These are phyloP conservation scores for Neurospora africana DNA, from an alignment of 495 filamentous ascomycete genomes.

Conservation along the genomic window DNA sequence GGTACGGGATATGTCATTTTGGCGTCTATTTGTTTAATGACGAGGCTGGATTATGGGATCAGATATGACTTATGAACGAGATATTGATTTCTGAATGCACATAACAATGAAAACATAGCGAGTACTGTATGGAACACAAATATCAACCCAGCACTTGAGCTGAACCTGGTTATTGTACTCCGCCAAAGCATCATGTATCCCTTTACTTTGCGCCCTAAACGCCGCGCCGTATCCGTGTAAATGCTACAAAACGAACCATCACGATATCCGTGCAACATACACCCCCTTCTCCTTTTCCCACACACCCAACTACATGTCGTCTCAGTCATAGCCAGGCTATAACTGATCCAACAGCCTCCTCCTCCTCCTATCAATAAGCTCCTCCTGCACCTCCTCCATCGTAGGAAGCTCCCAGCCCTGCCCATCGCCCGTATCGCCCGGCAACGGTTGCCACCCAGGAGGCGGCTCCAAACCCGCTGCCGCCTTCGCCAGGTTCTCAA, in stretches of 20 bases:
- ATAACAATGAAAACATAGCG: background rate
- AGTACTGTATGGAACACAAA: background rate
- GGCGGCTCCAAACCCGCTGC: constrained; percentile 29
- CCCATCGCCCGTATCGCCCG: constrained; percentile 78
- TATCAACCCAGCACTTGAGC: background rate
- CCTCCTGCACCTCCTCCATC: constrained; percentile 82
- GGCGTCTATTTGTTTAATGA: background rate
- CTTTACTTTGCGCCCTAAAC: constrained; percentile 6
- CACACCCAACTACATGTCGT: background rate
- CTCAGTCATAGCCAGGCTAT: constrained; percentile 3
- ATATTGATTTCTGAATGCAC: background rate
- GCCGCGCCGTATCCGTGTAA: constrained; percentile 14
- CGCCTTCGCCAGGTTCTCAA: constrained; percentile 43
- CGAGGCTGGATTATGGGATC: background rate
- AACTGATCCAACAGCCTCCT: constrained; percentile 61
- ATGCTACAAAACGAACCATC: constrained; percentile 7
- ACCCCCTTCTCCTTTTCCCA: background rate
- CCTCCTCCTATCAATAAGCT: constrained; percentile 78
- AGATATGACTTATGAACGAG: background rate
- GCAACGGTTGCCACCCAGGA: constrained; percentile 71
- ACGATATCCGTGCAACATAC: background rate
- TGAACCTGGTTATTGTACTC: background rate
- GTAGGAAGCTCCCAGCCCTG: constrained; percentile 76
- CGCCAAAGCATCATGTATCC: background rate
- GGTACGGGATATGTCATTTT: background rate